Evolutionary conservation across 257 asterid genomes (phyloP), one percentile per base, ranked within the genome.

Genomic region (Thymus mandschuricus): DNA sequence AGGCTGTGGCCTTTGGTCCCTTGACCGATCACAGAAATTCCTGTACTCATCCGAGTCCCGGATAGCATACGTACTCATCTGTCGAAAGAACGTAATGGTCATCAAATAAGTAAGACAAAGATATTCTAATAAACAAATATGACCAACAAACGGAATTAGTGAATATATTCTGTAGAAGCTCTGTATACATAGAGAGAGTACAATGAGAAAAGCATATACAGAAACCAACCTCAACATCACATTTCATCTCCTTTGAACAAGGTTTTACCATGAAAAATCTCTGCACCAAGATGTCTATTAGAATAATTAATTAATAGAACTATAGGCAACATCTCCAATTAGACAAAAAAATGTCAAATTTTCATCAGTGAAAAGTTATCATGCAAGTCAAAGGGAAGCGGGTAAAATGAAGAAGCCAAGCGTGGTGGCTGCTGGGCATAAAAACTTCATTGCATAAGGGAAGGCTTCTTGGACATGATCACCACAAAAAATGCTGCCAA

Each of bases 31-130:
- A 75, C 98, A 95, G 27, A 92, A 92, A 84, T 89, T 92, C 89
- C 81, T 92, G 86, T 95, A 95, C 86, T 95, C 99, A 86, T 92
- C 98, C 10, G 97, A 95, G 76, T 93, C 98, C 79, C 96, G 85
- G 83, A 93, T 91, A 59, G 96, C 97, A 68, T 78, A 86, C 21
- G 99, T 87, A 73, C 95, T 82, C 61, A 95, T 74, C 99, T 95
- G 88, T 75, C 46, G 68, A 71, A 49, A 35, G 33, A 66, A 58
- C 62, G 12, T 35, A 27, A 44, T 31, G 49, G 52, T 51, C 12
- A 31, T 54, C 56, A 59, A 80, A 75, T 43, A 61, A 52, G 38
- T 3, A 40, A 38, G 11, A 69, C 21, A 61, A 62, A n/a, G 38
- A 10, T 64, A 46, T 70, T 34, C 59, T 29, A 41, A 41, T 34